These are phyloP conservation scores for Elsinoe batatas DNA, from an alignment of 2,329 filamentous ascomycete genomes.

Conservation along the genomic window DNA sequence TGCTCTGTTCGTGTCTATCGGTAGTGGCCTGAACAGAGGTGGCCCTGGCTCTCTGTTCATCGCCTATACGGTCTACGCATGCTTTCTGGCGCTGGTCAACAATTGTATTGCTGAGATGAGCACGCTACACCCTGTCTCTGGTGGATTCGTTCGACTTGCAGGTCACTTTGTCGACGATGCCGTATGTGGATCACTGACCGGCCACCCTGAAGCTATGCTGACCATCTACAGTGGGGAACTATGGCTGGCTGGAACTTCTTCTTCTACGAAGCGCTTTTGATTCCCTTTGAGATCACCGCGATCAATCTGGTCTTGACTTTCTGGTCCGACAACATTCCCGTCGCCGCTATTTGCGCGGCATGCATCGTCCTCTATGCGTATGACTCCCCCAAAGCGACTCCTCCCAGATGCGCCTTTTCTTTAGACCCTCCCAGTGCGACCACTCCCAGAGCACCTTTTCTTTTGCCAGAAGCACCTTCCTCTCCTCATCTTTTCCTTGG, in stretches of 20 bases:
- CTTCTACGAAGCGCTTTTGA: slow-evolving; percentile 38
- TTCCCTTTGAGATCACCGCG: slow-evolving; percentile 41
- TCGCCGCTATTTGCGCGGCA: slow-evolving; percentile 10
- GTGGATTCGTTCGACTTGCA: slow-evolving; percentile 52
- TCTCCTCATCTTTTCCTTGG: background rate
- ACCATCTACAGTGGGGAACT: slow-evolving; percentile 38
- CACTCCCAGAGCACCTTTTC: slow-evolving; percentile 1
- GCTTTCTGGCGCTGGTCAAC: slow-evolving; percentile 51
- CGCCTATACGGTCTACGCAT: slow-evolving; percentile 47
- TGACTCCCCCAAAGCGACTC: slow-evolving; percentile 10
- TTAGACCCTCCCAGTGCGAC: background rate
- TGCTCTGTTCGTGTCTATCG: slow-evolving; percentile 39
- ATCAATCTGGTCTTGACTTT: slow-evolving; percentile 29
- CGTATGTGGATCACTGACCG: background rate
- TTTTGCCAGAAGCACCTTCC: background rate
- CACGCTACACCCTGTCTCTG: slow-evolving; percentile 50
- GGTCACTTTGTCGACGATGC: slow-evolving; percentile 54
- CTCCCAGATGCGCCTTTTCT: slow-evolving; percentile 8
- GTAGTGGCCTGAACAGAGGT: slow-evolving; percentile 41
- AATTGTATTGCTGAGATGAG: slow-evolving; percentile 57
- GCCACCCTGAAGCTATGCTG: slow-evolving; percentile 16
- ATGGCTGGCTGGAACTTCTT: slow-evolving; percentile 42
- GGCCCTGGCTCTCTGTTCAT: slow-evolving; percentile 46
- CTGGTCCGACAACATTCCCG: slow-evolving; percentile 33
- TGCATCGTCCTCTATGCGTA: slow-evolving; percentile 1